phyloP scores from a whole-genome alignment of 2,329 filamentous ascomycete genomes.

The Trichoderma sp. region DNA sequence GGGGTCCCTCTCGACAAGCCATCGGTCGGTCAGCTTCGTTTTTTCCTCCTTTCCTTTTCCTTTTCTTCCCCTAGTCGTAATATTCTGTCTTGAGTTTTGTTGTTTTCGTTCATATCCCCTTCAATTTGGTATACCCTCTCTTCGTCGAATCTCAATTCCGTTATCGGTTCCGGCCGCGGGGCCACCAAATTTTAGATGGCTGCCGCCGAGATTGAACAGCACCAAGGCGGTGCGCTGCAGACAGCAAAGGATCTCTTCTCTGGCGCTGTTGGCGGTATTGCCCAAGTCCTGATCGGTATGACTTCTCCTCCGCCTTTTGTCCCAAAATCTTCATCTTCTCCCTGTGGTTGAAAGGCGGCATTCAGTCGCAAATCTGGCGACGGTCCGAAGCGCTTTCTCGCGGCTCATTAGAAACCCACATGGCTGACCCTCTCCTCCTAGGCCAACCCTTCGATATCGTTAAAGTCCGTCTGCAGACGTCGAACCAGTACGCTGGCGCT shows the following conservation, averaged over 20 bases:
- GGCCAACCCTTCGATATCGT: slow-evolving; percentile 83
- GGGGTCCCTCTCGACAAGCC: slow-evolving; percentile 15
- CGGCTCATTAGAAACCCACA: neutral
- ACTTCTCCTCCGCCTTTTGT: neutral
- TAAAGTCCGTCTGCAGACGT: slow-evolving; percentile 95
- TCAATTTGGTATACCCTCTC: neutral
- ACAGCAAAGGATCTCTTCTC: slow-evolving; percentile 87
- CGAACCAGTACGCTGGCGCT: slow-evolving; percentile 74
- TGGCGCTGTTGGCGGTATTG: slow-evolving; percentile 86
- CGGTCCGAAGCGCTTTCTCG: slow-evolving; percentile 8
- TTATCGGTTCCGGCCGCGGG: slow-evolving; percentile 4
- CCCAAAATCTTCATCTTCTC: neutral
- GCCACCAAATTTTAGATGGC: neutral
- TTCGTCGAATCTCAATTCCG: neutral
- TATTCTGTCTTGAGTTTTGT: neutral
- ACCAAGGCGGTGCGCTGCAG: slow-evolving; percentile 45
- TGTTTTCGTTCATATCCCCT: neutral
- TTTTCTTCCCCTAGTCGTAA: neutral
- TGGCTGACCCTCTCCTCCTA: slow-evolving; percentile 31
- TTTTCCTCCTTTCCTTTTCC: slow-evolving; percentile 16
- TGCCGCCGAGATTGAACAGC: slow-evolving; percentile 36
- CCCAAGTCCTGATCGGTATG: slow-evolving; percentile 87
- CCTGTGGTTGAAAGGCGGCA: neutral
- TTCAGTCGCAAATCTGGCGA: neutral
- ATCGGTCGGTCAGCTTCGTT: neutral